Conservation (phyloP, 805 yeast genomes). For the Teunomyces panamensis region DNA sequence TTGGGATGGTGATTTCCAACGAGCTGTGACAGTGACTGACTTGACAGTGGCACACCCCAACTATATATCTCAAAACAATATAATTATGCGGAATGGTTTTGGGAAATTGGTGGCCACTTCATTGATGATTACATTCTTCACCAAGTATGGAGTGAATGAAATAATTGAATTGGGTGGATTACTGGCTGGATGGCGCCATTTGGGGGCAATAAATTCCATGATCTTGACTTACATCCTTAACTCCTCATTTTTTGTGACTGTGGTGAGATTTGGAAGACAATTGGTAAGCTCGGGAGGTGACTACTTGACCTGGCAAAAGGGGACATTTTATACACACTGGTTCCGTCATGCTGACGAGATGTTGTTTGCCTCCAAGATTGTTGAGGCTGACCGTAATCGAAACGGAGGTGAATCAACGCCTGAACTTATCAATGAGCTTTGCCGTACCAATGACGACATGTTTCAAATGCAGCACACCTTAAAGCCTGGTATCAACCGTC, state of each 20-base stretch:
- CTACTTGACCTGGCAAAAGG: slow-evolving; percentile 58
- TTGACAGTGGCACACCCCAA: slow-evolving; percentile 56
- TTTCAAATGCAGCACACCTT: slow-evolving; percentile 22
- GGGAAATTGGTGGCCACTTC: slow-evolving; percentile 30
- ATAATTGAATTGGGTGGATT: slow-evolving; percentile 37
- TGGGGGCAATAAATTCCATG: slow-evolving; percentile 48
- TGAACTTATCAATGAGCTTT: slow-evolving; percentile 36
- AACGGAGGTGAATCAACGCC: slow-evolving; percentile 40
- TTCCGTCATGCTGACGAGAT: slow-evolving; percentile 65
- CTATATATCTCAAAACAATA: slow-evolving; percentile 39
- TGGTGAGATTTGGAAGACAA: slow-evolving; percentile 41
- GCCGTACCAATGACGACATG: slow-evolving; percentile 27
- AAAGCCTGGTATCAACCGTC: slow-evolving; percentile 33
- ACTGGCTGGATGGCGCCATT: slow-evolving; percentile 35
- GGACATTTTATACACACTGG: slow-evolving; percentile 64
- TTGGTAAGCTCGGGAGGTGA: slow-evolving; percentile 45
- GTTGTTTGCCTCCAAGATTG: slow-evolving; percentile 59
- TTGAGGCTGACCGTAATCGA: slow-evolving; percentile 61
- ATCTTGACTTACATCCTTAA: slow-evolving; percentile 38
- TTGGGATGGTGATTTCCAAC: slow-evolving; percentile 53
- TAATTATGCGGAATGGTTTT: slow-evolving; percentile 27
- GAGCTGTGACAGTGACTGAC: slow-evolving; percentile 58
- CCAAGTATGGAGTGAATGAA: slow-evolving; percentile 42
- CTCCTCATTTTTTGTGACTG: slow-evolving; percentile 39
- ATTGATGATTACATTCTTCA: slow-evolving; percentile 30